These are phyloP conservation scores for Chernovozyma sophiae-reginae DNA, from an alignment of 1,139 yeast species.

Conservation along the genomic window DNA sequence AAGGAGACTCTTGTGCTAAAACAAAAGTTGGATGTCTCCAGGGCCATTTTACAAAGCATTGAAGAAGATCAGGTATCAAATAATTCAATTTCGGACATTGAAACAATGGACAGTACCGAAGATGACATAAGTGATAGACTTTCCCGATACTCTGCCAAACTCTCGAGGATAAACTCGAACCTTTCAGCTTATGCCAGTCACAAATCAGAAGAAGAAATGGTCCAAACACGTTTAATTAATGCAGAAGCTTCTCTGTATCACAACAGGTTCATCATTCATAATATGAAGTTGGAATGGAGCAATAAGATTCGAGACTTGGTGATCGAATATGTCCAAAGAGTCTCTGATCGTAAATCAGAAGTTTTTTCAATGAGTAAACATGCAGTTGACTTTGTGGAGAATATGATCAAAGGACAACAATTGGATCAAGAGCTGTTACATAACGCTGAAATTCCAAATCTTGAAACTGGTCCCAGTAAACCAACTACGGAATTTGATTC, in stretches of 20 bases:
- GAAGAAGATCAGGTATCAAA: neutral
- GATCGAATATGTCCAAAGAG: constrained; percentile 56
- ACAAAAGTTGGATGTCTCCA: neutral
- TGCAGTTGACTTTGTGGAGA: constrained; percentile 63
- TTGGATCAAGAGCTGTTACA: neutral
- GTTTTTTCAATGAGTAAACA: constrained; percentile 63
- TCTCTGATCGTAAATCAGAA: constrained; percentile 53
- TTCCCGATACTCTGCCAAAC: neutral
- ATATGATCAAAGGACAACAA: constrained; percentile 21
- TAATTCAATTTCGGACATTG: neutral
- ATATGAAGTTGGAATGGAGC: constrained; percentile 77
- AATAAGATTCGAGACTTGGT: constrained; percentile 60
- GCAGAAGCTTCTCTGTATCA: constrained; percentile 36
- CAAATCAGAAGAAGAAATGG: constrained; percentile 25
- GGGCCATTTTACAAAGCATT: neutral
- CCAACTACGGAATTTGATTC: neutral
- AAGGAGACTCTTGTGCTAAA: neutral
- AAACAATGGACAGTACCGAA: neutral
- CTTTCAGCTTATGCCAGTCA: constrained; percentile 23
- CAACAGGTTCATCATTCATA: constrained; percentile 76
- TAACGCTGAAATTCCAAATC: neutral
- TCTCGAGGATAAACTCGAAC: neutral
- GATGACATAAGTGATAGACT: neutral
- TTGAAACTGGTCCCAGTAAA: neutral
- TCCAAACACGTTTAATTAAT: constrained; percentile 3